A percentile compares a stretch with the other conserved stretches of the same genome.
Evolutionary conservation across 2,329 filamentous ascomycete species (phyloP).

Genomic region (Trichoderma asperellum): DNA sequence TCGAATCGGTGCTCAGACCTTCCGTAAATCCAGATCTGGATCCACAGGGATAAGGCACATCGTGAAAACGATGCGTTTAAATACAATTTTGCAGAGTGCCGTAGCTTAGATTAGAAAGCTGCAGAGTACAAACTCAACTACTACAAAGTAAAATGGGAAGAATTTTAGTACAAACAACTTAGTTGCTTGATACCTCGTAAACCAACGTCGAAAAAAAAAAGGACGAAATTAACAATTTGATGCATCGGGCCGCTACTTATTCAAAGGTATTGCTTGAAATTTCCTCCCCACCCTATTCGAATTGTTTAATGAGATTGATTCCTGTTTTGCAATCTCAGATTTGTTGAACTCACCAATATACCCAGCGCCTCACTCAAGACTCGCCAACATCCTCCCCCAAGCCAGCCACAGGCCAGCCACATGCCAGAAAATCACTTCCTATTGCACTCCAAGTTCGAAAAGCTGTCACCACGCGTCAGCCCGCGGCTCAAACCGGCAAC

Average conservation of each 20-base stretch:
- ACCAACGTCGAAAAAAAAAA: too few species aligned
- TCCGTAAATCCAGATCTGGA: not conserved
- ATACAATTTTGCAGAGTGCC: not conserved
- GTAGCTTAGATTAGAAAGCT: not conserved
- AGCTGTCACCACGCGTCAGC: conserved; percentile 15
- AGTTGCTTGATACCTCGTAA: too few species aligned
- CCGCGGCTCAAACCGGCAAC: conserved; percentile 8
- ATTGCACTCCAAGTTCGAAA: not conserved
- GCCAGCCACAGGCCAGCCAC: not conserved
- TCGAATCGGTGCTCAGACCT: not conserved
- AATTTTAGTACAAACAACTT: too few species aligned
- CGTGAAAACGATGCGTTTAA: not conserved
- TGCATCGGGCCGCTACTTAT: too few species aligned
- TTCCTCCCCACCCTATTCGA: too few species aligned
- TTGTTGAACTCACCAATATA: too few species aligned
- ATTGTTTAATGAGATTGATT: not conserved
- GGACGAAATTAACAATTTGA: too few species aligned
- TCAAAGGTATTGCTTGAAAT: too few species aligned
- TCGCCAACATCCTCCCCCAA: not conserved
- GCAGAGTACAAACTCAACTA: too few species aligned
- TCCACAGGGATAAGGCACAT: not conserved
- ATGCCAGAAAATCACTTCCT: not conserved
- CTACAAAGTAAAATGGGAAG: too few species aligned
- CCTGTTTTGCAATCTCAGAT: not conserved
- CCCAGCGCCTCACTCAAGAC: not conserved